Base-by-base conservation (phyloP, 371 early-diverging fungal species). In the Haplosporangium sp. region DNA sequence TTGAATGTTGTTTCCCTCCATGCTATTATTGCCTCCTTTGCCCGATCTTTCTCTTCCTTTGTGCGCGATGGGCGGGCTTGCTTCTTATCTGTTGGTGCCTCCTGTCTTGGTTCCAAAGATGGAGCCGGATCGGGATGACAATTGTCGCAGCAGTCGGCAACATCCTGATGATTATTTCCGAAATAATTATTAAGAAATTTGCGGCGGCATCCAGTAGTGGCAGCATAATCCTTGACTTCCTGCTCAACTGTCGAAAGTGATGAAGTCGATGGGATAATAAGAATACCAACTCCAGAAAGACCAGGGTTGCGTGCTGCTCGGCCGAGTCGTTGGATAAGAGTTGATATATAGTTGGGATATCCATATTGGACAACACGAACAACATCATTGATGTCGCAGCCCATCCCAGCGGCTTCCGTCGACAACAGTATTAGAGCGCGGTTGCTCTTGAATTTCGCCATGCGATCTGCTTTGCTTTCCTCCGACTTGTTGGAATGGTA, bases 371-470 rank as follows among this genome's bases (percentile, higher is more conserved):
- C 36, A 14, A 61, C 68, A 14, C 50, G 60, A 12, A 47, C 20
- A 3, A 67, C 36, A 23, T 67, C 61, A 5, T 6, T 37, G 2
- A 60, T 59, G 41, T 67, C 61, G 41, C 61, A 67, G 0, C 68
- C 55, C 68, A 67, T 67, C 9, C 54, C 68, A 8, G 54, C 47
- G 46, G 68, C 68, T 36, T 67, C 68, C 29, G 60, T 67, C 12
- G 68, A 38, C 6, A 67, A 61, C 50, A 67, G 6, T 2, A 61
- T 41, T 1, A 1, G 52, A 51, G 59, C 36, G 9, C 47, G 18
- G 59, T 43, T 56, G 5, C 16, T 14, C 20, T 42, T 57, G 46
- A 69, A 69, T 29, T 40, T 55, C 1, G 18, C 23, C 48, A 60
- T 42, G 48, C 20, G 29, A 6, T 29, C n/a, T 20, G 6, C n/a